Evolutionary conservation across 164 flowering plant species (phyloP), one percentile per base, ranked within the genome.

Genomic region (Vitis amurensis): DNA sequence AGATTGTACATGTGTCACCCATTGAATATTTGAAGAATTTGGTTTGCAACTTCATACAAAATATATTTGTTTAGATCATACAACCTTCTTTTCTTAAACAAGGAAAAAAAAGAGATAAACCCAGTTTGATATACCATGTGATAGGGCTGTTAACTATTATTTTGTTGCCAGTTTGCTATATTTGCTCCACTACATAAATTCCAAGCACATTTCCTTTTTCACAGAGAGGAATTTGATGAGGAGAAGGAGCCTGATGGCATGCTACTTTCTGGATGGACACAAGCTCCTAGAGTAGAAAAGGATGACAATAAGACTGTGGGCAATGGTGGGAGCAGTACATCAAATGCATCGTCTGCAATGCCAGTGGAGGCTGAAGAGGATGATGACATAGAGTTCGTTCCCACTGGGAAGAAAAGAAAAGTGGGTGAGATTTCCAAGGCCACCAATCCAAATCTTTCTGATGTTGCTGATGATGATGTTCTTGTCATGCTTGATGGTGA

Each of bases 191-290:
- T 53, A 13, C n/a, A 53, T 53, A 53, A 15, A 48, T 23, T 15
- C 4, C 14, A 44, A 23, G 37, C 44, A n/a, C 47, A 49, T 50
- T 49, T 53, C 52, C 10, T 48, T 59, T 62, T 47, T 44, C 64
- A 62, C 90, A 93, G 97, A 71, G 98, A 93, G 70, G 92, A 90
- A 69, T 93, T 96, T 82, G 97, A 96, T 49, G 93, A 91, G 77
- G 97, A 94, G 80, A 86, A 90, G 76, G 97, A 91, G 76, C 95
- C 97, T 57, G 98, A 96, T 77, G 93, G 91, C 37, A 91, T 96
- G 99, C 61, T 96, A 76, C 95, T 96, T 55, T 78, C 78, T 55
- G 99, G 99, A 78, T 88, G 95, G 97, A 76, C 80, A 47, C 86
- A 77, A 78, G 70, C 89, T 74, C 82, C 81, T 53, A 55, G 80